Evolutionary conservation across 495 filamentous ascomycete species (phyloP).

Genomic region (Bryoglossum gracile): DNA sequence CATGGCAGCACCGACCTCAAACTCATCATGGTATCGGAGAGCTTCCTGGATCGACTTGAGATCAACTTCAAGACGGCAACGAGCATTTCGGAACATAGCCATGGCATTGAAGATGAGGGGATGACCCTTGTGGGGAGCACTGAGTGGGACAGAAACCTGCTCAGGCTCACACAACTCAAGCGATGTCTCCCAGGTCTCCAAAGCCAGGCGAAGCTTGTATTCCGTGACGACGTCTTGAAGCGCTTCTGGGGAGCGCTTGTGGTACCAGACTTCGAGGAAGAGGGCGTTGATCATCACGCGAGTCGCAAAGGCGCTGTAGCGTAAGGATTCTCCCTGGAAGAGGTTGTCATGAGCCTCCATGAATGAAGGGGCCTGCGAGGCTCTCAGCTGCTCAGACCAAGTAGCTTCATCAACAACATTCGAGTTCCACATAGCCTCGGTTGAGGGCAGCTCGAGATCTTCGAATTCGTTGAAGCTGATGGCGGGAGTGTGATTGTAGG

Average conservation of each 20-base stretch:
- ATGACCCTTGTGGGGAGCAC: constrained; percentile 94
- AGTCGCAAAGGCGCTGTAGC: constrained; percentile 95
- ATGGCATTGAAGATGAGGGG: constrained; percentile 98
- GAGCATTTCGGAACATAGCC: constrained; percentile 93
- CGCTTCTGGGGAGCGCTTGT: constrained; percentile 94
- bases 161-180: constrained; percentile 92
- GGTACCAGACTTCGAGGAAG: constrained; percentile 97
- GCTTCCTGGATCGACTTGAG: constrained; percentile 94
- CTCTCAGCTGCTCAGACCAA: constrained; percentile 71
- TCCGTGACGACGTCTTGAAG: constrained; percentile 95
- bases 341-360: constrained; percentile 90
- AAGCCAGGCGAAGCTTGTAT: constrained; percentile 91
- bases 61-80: constrained; percentile 88
- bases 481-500: constrained; percentile 94
- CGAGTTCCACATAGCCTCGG: constrained; percentile 90
- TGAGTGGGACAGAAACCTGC: constrained; percentile 80
- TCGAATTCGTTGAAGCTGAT: constrained; percentile 99
- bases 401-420: constrained; percentile 69
- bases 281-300: constrained; percentile 98
- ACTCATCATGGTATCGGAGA: constrained; percentile 91
- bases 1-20: constrained; percentile 96
- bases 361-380: constrained; percentile 71
- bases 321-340: constrained; percentile 84
- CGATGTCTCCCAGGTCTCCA: constrained; percentile 97
- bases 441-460: constrained; percentile 82